These are phyloP conservation scores for Anthoceros angustus DNA, from an alignment of 225 moss, liverwort and hornwort genomes.

Conservation along the genomic window DNA sequence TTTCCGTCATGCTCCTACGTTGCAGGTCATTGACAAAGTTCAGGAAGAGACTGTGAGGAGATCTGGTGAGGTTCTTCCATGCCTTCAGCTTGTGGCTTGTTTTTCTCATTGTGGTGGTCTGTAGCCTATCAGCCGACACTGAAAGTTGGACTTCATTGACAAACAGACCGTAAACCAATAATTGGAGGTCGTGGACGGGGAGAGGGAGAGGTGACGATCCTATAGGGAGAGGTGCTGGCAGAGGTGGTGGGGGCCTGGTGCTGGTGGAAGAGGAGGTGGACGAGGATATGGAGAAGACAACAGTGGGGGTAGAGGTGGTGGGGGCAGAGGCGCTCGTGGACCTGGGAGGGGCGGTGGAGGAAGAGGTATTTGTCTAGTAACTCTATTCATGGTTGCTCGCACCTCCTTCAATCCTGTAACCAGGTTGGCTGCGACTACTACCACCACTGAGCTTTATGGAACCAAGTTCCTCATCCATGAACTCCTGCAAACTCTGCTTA, in stretches of 20 bases:
- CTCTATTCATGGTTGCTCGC: too few species aligned
- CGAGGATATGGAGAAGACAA: conserved; percentile 54
- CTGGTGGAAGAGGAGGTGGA: conserved; percentile 44
- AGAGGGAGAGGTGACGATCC: conserved; percentile 68
- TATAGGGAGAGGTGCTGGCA: too few species aligned
- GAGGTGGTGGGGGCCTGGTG: conserved; percentile 33
- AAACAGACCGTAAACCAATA: conserved; percentile 54
- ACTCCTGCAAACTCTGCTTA: not conserved
- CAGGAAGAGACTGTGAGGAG: conserved; percentile 86
- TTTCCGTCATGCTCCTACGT: not conserved
- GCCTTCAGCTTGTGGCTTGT: not conserved
- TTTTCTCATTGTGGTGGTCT: not conserved
- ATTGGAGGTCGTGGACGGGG: conserved; percentile 56
- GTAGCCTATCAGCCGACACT: not conserved
- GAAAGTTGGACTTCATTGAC: not conserved
- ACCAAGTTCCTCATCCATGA: not conserved
- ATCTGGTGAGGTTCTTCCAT: conserved; percentile 27
- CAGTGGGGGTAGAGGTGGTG: conserved; percentile 62
- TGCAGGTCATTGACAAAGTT: conserved; percentile 87
- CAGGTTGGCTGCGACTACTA: too few species aligned
- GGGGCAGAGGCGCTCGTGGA: too few species aligned
- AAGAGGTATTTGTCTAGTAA: too few species aligned
- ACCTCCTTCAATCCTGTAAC: too few species aligned
- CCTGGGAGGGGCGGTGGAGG: too few species aligned
- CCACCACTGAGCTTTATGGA: not conserved